Evolutionary conservation across 2,329 filamentous ascomycete genomes (phyloP), one percentile per base, ranked within the genome.

Genomic region (Penicillium fuscoglaucum): DNA sequence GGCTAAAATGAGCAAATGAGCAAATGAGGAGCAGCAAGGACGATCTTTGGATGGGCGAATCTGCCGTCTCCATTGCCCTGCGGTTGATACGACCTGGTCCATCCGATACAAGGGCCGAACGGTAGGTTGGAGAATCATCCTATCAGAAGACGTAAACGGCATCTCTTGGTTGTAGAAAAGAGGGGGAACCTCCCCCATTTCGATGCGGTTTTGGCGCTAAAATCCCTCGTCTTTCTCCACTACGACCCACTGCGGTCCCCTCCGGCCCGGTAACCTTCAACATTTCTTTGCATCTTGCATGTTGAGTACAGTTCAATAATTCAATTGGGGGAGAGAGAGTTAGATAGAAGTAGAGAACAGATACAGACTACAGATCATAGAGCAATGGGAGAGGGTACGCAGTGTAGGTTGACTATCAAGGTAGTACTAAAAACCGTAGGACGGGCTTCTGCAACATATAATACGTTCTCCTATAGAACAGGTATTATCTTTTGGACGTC

Each of bases 231-330:
- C 33, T 60, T 52, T 54, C 58, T 61, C 58, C 60, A 61, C 60
- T 58, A 19, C 40, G 65, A 63, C 61, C 66, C 66, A 67, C 66
- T 63, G 57, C 66, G 65, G 65, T 68, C 63, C 65, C 61, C 64
- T 50, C 62, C 66, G 65, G 61, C 24, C 66, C 66, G 63, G 65
- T 49, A 67, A 68, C 63, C 65, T 68, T 68, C 63, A 66, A 50
- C 54, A 43, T 57, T 52, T 61, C 53, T 57, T 59, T 63, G 57
- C 58, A 64, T 39, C 15, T 56, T 49, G 33, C 33, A 41, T 29
- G 7, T 45, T 41, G n/a, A 31, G 37, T 5, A 26, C 4, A 10
- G 35, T 46, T 24, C 40, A 29, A 44, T 28, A 10, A 29, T 46
- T 24, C 40, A 29, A 44, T 28, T 31, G 24, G 9, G 15, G n/a